Percentiles rank a stretch among this genome's conserved stretches.
Conservation (phyloP, 2,329 filamentous ascomycete species). For the Colletotrichum orbiculare region DNA sequence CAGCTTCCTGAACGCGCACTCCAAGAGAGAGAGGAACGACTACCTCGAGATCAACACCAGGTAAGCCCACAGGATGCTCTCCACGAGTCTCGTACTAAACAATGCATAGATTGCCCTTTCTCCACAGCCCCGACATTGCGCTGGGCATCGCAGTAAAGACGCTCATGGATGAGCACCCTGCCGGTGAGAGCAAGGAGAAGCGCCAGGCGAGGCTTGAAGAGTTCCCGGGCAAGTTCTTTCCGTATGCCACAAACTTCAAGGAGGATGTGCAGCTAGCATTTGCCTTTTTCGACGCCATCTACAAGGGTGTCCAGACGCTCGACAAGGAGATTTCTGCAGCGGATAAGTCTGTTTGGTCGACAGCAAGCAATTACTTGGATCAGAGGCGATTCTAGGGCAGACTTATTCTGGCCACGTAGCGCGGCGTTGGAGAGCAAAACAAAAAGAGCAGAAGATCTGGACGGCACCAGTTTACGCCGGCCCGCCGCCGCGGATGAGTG, state of each 20-base stretch:
- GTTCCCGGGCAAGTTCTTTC: slow-evolving; percentile 67
- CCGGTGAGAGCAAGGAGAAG: slow-evolving; percentile 62
- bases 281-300: slow-evolving; percentile 68
- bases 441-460: slow-evolving; percentile 33
- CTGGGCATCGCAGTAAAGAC: slow-evolving; percentile 85
- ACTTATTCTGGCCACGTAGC: slow-evolving; percentile 28
- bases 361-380: slow-evolving; percentile 65
- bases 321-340: slow-evolving; percentile 57
- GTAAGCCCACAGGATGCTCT: slow-evolving; percentile 58
- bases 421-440: slow-evolving; percentile 33
- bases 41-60: slow-evolving; percentile 76
- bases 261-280: slow-evolving; percentile 70
- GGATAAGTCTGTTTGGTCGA: slow-evolving; percentile 65
- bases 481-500: slow-evolving; percentile 3
- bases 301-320: slow-evolving; percentile 67
- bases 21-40: slow-evolving; percentile 75
- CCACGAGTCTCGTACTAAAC: slow-evolving; percentile 36
- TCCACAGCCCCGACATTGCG: slow-evolving; percentile 76
- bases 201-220: slow-evolving; percentile 57
- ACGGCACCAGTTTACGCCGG: slow-evolving; percentile 19
- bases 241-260: slow-evolving; percentile 66
- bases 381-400: slow-evolving; percentile 51
- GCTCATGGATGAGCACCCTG: slow-evolving; percentile 78
- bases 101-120: slow-evolving; percentile 69
- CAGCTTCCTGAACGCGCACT: slow-evolving; percentile 84